phyloP scores from a whole-genome alignment of 495 filamentous ascomycete species.

The Xylaria castorea region DNA sequence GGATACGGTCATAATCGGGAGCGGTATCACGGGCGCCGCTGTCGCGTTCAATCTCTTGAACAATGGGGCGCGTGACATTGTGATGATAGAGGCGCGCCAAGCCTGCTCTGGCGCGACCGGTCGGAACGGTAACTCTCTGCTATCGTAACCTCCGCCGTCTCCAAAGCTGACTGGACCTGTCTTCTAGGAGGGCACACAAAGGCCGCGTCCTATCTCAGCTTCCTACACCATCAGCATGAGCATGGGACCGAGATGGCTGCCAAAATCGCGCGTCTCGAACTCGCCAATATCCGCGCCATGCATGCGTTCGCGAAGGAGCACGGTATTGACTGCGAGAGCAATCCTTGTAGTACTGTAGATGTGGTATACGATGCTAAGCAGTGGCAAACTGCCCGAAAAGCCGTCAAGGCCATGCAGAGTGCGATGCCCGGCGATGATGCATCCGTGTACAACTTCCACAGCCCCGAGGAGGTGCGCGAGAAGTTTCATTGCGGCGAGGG shows the following conservation, averaged over 20 bases:
- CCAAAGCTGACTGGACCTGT: not conserved
- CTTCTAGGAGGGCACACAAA: conserved; percentile 67
- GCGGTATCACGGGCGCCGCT: conserved; percentile 70
- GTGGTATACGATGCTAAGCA: conserved; percentile 60
- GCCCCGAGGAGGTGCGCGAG: conserved; percentile 51
- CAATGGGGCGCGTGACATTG: conserved; percentile 38
- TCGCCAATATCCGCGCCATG: conserved; percentile 61
- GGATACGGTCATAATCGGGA: conserved; percentile 71
- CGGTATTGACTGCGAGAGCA: conserved; percentile 58
- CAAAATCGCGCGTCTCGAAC: conserved; percentile 63
- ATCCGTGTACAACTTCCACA: conserved; percentile 54
- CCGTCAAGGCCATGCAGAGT: conserved; percentile 53
- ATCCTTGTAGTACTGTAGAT: conserved; percentile 62
- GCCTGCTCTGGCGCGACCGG: conserved; percentile 66
- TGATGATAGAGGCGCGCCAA: conserved; percentile 67
- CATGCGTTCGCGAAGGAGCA: conserved; percentile 60
- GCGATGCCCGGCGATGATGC: conserved; percentile 54
- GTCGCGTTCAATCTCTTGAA: conserved; percentile 65
- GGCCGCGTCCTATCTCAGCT: conserved; percentile 64
- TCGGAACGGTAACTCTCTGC: conserved; percentile 55
- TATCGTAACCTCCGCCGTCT: not conserved
- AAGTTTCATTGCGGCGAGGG: conserved; percentile 52
- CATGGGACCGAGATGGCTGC: conserved; percentile 53
- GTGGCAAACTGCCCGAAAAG: conserved; percentile 49
- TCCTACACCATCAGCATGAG: conserved; percentile 49